Percentiles rank a stretch among this genome's conserved stretches.
phyloP scores from a whole-genome alignment of 208 protist species.

The Tritrichomonas foetus region DNA sequence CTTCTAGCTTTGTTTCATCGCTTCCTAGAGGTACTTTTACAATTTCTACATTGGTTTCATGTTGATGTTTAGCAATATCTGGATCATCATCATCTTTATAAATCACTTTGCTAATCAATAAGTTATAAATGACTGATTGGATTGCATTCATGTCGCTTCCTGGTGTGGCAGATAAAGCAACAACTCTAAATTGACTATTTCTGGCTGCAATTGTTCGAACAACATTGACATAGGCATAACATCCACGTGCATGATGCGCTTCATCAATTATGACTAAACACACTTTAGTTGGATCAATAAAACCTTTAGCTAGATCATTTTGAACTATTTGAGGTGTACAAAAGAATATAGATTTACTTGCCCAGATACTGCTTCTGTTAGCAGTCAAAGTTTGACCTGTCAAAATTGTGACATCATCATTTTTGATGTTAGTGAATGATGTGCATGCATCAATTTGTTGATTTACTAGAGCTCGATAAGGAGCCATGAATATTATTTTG shows the following conservation, averaged over 20 bases:
- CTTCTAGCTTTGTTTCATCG: neutral
- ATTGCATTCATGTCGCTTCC: conserved; percentile 44
- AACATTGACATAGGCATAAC: conserved; percentile 47
- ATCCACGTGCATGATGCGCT: conserved; percentile 42
- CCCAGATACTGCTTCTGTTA: conserved; percentile 46
- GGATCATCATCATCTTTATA: conserved; percentile 36
- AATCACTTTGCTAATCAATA: conserved; percentile 31
- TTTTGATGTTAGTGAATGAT: conserved; percentile 21
- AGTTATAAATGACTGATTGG: conserved; percentile 48
- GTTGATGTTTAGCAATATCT: conserved; percentile 35
- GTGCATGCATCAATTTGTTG: conserved; percentile 54
- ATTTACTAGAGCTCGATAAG: conserved; percentile 54
- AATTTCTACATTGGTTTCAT: conserved; percentile 5
- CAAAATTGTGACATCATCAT: conserved; percentile 33
- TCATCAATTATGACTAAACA: neutral
- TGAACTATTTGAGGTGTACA: conserved; percentile 54
- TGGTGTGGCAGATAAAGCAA: conserved; percentile 58
- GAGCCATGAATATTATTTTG: conserved; percentile 55
- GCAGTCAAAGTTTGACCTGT: conserved; percentile 24
- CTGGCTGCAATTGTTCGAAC: neutral
- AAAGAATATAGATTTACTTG: conserved; percentile 48
- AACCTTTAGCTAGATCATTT: conserved; percentile 50
- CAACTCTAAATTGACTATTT: conserved; percentile 44
- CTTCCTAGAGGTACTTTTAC: neutral
- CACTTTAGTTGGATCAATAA: neutral